Evolutionary conservation across 2,329 filamentous ascomycete genomes (phyloP), one percentile per base, ranked within the genome.

Genomic region (Paracorniculantispora psalliotae): DNA sequence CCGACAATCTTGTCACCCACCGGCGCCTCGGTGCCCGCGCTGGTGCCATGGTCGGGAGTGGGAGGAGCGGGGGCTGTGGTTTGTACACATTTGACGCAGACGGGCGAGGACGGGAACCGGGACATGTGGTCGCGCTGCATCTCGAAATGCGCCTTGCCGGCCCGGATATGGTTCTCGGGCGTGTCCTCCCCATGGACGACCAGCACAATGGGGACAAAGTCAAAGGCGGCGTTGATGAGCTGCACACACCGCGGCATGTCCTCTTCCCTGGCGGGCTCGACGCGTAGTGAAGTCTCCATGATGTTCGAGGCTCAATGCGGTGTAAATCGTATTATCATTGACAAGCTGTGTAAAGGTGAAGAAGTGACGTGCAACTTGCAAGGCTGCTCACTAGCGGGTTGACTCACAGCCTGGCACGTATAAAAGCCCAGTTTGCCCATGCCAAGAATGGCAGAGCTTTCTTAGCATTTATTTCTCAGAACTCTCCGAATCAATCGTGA

Each of bases 161-260:
- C 57, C 8, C 37, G 2, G 23, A 48, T 48, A 12, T 43, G 44
- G 13, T 58, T 62, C 10, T 54, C 58, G 17, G 41, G 47, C 25
- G 61, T 54, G 26, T 60, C 49, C 3, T 41, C 30, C 4, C 54
- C 61, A 12, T 50, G 46, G 10, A 54, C 55, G 3, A 61, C 13
- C 17, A 48, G 15, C 15, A 53, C 49, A 3, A 58, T 49, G 0
- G 61, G 61, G 6, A 62, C 46, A 9, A 46, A 44, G 13, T 19
- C 39, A 50, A 54, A 62, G 6, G 53, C 46, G 12, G 30, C 15
- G 21, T 61, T 54, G 15, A 57, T 7, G n/a, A 62, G 47, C n/a
- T 62, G 47, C 52, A 61, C 60, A 35, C 61, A 62, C 17, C 58
- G 52, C 13, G 58, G 58, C 53, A 61, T 50, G 54, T 62, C 61